Percentiles rank a stretch among this genome's conserved stretches.
These are phyloP conservation scores for Oryza punctata DNA, from an alignment of 176 grass and related monocot genomes.

Conservation along the genomic window DNA sequence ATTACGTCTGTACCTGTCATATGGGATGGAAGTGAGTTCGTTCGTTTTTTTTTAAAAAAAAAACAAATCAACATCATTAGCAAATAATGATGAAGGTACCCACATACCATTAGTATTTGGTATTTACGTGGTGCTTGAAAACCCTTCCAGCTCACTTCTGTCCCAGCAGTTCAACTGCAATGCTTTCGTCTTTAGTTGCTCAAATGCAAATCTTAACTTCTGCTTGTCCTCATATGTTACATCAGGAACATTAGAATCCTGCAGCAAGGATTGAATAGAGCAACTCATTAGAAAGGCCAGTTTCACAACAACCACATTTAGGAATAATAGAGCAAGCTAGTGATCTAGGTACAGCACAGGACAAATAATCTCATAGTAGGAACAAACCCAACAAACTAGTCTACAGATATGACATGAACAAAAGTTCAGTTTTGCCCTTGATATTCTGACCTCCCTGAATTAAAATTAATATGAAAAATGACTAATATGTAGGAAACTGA, in stretches of 20 bases:
- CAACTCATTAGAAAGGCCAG: not conserved
- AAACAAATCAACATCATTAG: not conserved
- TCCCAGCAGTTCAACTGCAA: constrained; percentile 51
- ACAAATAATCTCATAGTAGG: not conserved
- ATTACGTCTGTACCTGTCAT: not conserved
- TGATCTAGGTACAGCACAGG: not conserved
- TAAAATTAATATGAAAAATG: not conserved
- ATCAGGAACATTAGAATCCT: constrained; percentile 42
- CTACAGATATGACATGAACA: not conserved
- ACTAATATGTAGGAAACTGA: constrained; percentile 3
- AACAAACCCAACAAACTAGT: not conserved
- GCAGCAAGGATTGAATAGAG: constrained; percentile 15
- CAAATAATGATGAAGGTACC: not conserved
- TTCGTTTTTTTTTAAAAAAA: not conserved
- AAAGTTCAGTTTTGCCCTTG: not conserved
- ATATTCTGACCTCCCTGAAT: constrained; percentile 2
- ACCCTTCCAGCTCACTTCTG: constrained; percentile 37
- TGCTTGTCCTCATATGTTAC: constrained; percentile 48
- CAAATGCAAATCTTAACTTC: constrained; percentile 48
- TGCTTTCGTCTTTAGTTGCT: constrained; percentile 57
- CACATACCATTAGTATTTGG: constrained; percentile 25
- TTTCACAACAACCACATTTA: constrained; percentile 25
- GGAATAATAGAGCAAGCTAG: constrained; percentile 14
- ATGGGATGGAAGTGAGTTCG: not conserved
- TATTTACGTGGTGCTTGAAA: constrained; percentile 28